Evolutionary conservation across 2,329 filamentous ascomycete genomes (phyloP), one percentile per base, ranked within the genome.

Genomic region (Paecilomyces formosus): DNA sequence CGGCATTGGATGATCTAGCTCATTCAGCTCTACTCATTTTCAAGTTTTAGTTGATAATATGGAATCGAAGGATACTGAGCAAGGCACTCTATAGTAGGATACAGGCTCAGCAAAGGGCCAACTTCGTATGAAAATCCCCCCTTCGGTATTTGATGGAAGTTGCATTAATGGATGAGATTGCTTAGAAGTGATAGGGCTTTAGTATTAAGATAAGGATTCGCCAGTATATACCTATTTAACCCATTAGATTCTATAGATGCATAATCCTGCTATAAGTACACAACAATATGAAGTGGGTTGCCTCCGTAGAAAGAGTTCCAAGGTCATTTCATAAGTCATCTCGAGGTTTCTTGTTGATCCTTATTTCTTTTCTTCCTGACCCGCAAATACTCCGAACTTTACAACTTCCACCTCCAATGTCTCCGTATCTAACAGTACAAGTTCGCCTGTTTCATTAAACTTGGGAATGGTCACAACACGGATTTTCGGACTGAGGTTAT

Each of bases 401-500:
- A 97, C 79, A 54, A 83, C 79, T 64, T 92, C 87, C 0, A 89
- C 86, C 53, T 92, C 89, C 60, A 97, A 74, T 1, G 89, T 95
- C 74, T 97, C 92, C 53, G 85, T 80, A 75, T 99, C 93, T 11
- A 99, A 78, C 55, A 99, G 69, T 0, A 97, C 85, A 22, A 99
- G 68, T 75, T 96, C 87, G 18, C 87, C 88, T 0, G 88, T 92
- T 62, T 88, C 81, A 1, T 83, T 81, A 70, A 97, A 99, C 22
- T 83, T 87, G 0, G 95, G 95, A 45, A 99, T 83, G 0, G 90
- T 82, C n/a, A 99, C 78, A 3, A 97, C 77, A 50, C 91, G 82
- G 8, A 96, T 88, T 18, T 77, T 76, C 72, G 96, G 88, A 0
- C 86, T 87, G 1, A 85, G 79, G 4, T 60, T 52, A 0, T 81